phyloP scores from a whole-genome alignment of 768 basidiomycete species.

The Mycena amicta region DNA sequence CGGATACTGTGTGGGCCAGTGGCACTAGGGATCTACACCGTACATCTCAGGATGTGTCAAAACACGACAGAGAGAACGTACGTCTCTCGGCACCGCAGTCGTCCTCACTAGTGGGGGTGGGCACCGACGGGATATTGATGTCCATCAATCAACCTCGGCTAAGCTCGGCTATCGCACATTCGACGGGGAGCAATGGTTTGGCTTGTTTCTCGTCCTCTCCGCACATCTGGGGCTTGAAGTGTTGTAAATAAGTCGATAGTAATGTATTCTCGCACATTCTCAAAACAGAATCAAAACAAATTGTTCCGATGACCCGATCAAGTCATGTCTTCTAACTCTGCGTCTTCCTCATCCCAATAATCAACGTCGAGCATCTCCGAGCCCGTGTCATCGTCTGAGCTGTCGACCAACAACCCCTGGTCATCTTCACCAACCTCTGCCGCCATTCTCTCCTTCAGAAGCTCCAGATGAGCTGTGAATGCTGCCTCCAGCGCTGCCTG shows the following conservation, averaged over 20 bases:
- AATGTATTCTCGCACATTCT: neutral
- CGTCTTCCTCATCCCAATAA: neutral
- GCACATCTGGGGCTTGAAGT: neutral
- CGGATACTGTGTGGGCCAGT: no score
- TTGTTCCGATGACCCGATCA: neutral
- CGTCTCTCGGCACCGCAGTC: no score
- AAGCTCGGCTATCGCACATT: neutral
- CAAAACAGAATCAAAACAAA: neutral
- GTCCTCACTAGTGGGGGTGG: no score
- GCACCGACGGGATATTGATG: neutral
- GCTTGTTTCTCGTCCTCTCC: neutral
- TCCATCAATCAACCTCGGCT: neutral
- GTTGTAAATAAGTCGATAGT: neutral
- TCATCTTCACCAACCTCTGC: neutral
- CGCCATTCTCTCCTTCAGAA: no score
- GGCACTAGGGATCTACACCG: no score
- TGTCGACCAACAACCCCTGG: neutral
- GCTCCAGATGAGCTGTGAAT: neutral
- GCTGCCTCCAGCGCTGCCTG: conserved; percentile 4
- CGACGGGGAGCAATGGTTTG: neutral
- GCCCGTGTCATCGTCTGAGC: neutral
- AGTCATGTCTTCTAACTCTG: neutral
- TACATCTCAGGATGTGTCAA: no score
- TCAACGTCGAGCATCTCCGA: neutral
- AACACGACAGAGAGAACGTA: no score